Base-by-base conservation (phyloP, 2,329 filamentous ascomycete species). In the Knufia fluminis region DNA sequence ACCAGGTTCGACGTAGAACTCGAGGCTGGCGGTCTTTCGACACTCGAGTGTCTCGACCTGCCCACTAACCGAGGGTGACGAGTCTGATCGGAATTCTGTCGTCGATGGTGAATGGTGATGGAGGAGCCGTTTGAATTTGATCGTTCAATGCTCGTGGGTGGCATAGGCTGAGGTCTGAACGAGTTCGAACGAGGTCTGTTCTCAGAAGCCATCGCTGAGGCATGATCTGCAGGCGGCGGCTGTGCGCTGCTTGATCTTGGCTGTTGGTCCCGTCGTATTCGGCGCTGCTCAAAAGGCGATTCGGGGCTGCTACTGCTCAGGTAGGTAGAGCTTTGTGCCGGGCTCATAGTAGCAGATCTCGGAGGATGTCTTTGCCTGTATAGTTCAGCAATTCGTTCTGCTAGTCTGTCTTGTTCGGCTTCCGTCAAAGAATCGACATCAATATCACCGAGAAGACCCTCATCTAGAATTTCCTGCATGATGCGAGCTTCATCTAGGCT, bases 381-480 rank as follows among this genome's bases (percentile, higher is more conserved):
- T 1, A 88, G 88, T 60, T 94, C 86, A 1, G 89, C 90, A 59
- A 97, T 95, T 52, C 85, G 82, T 61, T 91, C 85, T 56, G 86
- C 94, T 14, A 97, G 79, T 61, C 94, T 87, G 60, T 96, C 89
- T 62, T 96, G 88, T 60, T 89, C 86, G 43, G 73, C 79, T 14
- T 88, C 75, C 54, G 91, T 89, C 48, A 96, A 81, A 55, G 90
- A 90, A 60, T 92, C 86, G 49, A 96, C 70, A 62, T 96, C 90
- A 41, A 96, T 80, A 16, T 88, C 90, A 23, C 96, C 87, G 28
- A 95, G 68, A 17, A 96, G 69, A 0, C 91, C 89, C 61, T 95
- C 88, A 55, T 91, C 84, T 57, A 90, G 77, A 52, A 94, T 95
- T 62, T 94, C 88, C 38, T 87, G 79, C 57, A 94, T 79, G 52